Evolutionary conservation across 2,329 filamentous ascomycete species (phyloP).

Genomic region (Ophiobolus disseminans): DNA sequence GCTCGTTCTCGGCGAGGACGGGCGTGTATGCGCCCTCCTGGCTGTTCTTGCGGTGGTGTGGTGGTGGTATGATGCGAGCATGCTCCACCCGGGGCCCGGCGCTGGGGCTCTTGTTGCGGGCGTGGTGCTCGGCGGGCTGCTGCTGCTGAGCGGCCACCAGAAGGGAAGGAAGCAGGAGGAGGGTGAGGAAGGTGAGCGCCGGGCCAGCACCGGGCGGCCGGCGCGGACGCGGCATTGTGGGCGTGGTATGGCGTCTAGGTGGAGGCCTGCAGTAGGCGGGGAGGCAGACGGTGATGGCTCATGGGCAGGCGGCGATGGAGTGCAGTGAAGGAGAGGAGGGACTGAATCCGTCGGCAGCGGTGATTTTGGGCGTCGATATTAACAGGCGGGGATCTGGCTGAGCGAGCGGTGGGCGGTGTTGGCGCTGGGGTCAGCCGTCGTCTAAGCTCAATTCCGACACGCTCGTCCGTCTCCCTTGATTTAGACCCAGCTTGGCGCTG

Average conservation of each 20-base stretch:
- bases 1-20: conserved; percentile 68
- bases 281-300: conserved; percentile 38
- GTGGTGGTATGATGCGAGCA: conserved; percentile 22
- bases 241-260: conserved; percentile 26
- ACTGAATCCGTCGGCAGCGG: conserved; percentile 12
- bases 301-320: conserved; percentile 33
- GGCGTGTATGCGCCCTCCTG: conserved; percentile 31
- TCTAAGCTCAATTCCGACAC: conserved; percentile 17
- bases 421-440: conserved; percentile 19
- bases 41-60: conserved; percentile 12
- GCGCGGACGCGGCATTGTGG: conserved; percentile 48
- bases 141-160: conserved; percentile 52
- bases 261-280: conserved; percentile 41
- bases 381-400: conserved; percentile 32
- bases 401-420: conserved; percentile 22
- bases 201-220: conserved; percentile 50
- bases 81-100: conserved; percentile 35
- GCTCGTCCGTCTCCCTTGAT: conserved; percentile 25
- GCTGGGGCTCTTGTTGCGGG: conserved; percentile 31
- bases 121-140: conserved; percentile 41
- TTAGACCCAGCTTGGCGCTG: conserved; percentile 18
- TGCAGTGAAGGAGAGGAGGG: conserved; percentile 17
- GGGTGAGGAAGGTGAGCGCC: conserved; percentile 45
- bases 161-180: conserved; percentile 45
- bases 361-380: conserved; percentile 27